Evolutionary conservation across 108 stramenopile species (phyloP).

Genomic region (Nannochloropsis oceanica): DNA sequence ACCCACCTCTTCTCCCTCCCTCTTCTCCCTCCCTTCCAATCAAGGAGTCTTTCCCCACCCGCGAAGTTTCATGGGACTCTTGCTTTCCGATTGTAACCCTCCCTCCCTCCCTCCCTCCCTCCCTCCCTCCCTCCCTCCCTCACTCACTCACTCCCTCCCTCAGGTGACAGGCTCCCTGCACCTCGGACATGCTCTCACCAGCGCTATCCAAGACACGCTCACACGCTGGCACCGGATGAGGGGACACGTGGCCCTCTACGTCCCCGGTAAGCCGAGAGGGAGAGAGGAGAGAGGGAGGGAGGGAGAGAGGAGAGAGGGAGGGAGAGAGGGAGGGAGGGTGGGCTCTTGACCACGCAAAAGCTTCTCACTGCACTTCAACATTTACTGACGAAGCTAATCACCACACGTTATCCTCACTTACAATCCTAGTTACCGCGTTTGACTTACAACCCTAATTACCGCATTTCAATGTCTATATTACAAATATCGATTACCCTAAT

Average conservation of each 20-base stretch:
- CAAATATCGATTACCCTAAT: neutral
- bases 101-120: neutral
- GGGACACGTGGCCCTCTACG: constrained; percentile 90
- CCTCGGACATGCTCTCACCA: constrained; percentile 95
- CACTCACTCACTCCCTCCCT: constrained; percentile 46
- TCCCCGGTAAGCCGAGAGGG: constrained; percentile 53
- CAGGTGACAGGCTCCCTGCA: constrained; percentile 95
- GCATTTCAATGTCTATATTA: constrained; percentile 1
- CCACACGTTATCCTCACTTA: too few species aligned
- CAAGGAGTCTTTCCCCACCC: too few species aligned
- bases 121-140: neutral
- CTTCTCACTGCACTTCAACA: too few species aligned
- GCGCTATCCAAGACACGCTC: constrained; percentile 91
- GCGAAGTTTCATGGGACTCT: too few species aligned
- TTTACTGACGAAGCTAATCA: too few species aligned
- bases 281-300: neutral
- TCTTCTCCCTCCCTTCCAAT: neutral
- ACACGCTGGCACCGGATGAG: constrained; percentile 96
- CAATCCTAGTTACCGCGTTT: constrained; percentile 1
- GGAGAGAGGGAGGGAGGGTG: too few species aligned
- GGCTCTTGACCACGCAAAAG: too few species aligned
- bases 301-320: neutral
- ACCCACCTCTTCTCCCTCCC: neutral
- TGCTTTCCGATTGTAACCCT: too few species aligned
- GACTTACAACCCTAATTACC: neutral